These are phyloP conservation scores for Fusarium redolens DNA, from an alignment of 2,329 filamentous ascomycete species.

Conservation along the genomic window DNA sequence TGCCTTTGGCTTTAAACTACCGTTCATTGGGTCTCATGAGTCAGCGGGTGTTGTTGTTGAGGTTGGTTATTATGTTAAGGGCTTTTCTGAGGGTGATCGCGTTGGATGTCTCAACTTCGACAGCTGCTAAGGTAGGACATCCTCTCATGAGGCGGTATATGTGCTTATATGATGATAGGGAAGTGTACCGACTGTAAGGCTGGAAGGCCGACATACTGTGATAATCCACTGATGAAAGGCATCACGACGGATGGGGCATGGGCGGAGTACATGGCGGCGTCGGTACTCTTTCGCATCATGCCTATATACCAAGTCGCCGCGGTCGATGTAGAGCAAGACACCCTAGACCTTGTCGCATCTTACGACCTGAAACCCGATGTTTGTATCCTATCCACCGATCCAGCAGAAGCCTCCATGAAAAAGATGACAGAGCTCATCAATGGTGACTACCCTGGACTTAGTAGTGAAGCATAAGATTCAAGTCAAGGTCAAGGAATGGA, in stretches of 20 bases:
- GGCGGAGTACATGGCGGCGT: slow-evolving; percentile 18
- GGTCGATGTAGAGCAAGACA: slow-evolving; percentile 3
- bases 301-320: not conserved
- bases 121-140: not conserved
- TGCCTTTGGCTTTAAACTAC: not conserved
- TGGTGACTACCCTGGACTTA: not conserved
- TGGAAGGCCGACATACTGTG: not conserved
- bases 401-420: not conserved
- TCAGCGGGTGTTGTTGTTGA: not conserved
- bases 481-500: slow-evolving; percentile 16
- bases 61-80: not conserved
- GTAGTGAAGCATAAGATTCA: slow-evolving; percentile 1
- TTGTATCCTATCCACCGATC: not conserved
- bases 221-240: not conserved
- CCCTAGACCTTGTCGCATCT: not conserved
- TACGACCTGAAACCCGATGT: slow-evolving; percentile 7
- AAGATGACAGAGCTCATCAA: not conserved
- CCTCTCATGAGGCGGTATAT: rapidly evolving
- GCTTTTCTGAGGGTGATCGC: not conserved
- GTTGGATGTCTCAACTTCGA: slow-evolving; percentile 24
- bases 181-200: not conserved
- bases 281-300: not conserved
- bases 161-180: not conserved
- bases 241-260: slow-evolving; percentile 5
- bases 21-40: not conserved